Evolutionary conservation across 2,329 filamentous ascomycete genomes (phyloP), one percentile per base, ranked within the genome.

Genomic region (Niveomyces coronatus): DNA sequence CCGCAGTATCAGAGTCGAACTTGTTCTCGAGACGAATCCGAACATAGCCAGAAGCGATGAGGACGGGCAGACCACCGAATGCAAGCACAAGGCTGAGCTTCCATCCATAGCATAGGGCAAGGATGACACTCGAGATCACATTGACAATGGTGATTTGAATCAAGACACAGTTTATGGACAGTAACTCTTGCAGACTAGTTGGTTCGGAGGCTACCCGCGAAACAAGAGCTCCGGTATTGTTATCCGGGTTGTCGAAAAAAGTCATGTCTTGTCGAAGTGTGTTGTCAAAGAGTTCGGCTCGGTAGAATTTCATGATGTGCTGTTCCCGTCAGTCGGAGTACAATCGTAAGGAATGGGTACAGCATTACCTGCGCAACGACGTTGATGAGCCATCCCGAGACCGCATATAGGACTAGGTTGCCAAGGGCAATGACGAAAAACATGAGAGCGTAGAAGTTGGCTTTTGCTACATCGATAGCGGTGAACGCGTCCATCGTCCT

Each of bases 361-460:
- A 44, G 46, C 11, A 14, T 36, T 42, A 57, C 56, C 46, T 64
- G 60, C 0, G 54, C 58, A 10, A 63, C 48, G 5, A 51, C 40
- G 27, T 64, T 65, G 39, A 54, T 52, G 5, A 55, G 31, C 54
- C 56, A 62, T 3, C 63, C 62, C 17, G 53, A 44, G 2, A 51
- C 42, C 20, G 54, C 56, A 36, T 74, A 74, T 3, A 60, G 53
- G 1, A 70, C 38, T 2, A 68, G 51, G 22, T 67, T 63, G 3
- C 54, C 65, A 9, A 67, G 50, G 1, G 71, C 71, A 13, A 73
- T 53, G 1, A 74, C 53, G 35, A 74, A 70, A 49, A 75, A 75
- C 70, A 76, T 74, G 34, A 71, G 60, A 0, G 68, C 58, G 51
- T 64, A 74, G 45, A 74, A 73, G 51, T 76, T 65, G 5, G 61